A percentile compares a stretch with the other conserved stretches of the same genome.
Evolutionary conservation across 108 stramenopile genomes (phyloP).

Genomic region (Nannochloropsis salina): DNA sequence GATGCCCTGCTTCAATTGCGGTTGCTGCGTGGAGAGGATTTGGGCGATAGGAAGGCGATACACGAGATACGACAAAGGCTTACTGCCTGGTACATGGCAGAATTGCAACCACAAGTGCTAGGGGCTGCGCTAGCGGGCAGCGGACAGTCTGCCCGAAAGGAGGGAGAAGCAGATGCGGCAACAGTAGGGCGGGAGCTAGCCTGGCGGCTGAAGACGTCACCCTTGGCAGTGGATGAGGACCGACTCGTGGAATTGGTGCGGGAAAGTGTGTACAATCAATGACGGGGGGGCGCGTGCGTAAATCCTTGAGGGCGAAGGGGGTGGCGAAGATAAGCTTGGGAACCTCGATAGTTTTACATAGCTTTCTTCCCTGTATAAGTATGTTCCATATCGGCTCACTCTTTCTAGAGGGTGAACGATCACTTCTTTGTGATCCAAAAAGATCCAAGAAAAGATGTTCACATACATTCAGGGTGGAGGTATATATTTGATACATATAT

Average conservation of each 20-base stretch:
- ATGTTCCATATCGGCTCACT: too few species aligned
- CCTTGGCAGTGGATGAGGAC: not conserved
- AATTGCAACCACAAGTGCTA: not conserved
- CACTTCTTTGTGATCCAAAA: too few species aligned
- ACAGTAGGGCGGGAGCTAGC: conserved; percentile 1
- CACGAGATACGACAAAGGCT: not conserved
- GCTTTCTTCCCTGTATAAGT: too few species aligned
- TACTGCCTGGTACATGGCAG: not conserved
- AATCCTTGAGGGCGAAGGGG: too few species aligned
- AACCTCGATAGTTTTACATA: too few species aligned
- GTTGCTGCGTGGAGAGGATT: not conserved
- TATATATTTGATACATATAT: too few species aligned
- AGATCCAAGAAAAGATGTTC: too few species aligned
- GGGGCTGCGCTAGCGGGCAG: not conserved
- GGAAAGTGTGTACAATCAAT: conserved; percentile 12
- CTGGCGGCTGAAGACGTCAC: not conserved
- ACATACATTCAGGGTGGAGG: too few species aligned
- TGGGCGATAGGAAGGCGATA: not conserved
- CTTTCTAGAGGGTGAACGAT: too few species aligned
- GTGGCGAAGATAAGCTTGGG: too few species aligned
- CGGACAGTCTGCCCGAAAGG: not conserved
- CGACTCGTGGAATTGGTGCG: not conserved
- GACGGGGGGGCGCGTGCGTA: not conserved
- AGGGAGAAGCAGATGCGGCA: not conserved
- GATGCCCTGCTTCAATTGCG: not conserved